Conservation (phyloP, 225 moss, liverwort and hornwort genomes). For the Straminergon stramineum region DNA sequence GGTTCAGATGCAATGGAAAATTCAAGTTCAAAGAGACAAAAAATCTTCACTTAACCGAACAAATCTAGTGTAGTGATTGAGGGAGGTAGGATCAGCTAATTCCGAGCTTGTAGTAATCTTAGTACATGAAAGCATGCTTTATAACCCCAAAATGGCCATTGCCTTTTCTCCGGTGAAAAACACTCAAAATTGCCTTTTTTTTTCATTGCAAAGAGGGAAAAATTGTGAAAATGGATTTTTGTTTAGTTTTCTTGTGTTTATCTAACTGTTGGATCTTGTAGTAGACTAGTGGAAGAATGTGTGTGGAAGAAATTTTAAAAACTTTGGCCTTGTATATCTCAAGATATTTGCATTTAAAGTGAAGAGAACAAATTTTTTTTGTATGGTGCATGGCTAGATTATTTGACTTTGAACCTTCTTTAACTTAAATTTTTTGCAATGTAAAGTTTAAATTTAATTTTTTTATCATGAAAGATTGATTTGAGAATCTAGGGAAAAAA, state of each 20-base stretch:
- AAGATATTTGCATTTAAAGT: not conserved
- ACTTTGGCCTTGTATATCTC: not conserved
- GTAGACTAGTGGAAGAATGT: no score
- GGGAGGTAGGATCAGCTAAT: not conserved
- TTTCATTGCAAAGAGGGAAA: no score
- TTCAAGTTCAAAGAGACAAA: not conserved
- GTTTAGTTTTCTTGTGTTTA: no score
- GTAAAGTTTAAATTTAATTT: no score
- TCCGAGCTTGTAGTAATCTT: not conserved
- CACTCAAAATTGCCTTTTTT: no score
- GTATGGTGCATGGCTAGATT: fast-evolving
- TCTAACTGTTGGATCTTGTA: no score
- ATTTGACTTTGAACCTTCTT: not conserved
- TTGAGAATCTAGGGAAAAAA: not conserved
- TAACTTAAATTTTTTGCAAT: not conserved
- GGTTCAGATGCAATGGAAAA: not conserved
- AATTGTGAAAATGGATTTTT: no score
- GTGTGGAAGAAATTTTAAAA: not conserved
- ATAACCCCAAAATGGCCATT: fast-evolving
- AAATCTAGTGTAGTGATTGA: not conserved
- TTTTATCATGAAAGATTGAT: not conserved
- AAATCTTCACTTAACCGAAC: not conserved
- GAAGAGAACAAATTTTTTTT: not conserved
- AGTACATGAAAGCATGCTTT: not conserved
- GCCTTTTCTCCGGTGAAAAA: fast-evolving